Evolutionary conservation across 805 yeast species (phyloP).

Genomic region (Torulaspora indica): DNA sequence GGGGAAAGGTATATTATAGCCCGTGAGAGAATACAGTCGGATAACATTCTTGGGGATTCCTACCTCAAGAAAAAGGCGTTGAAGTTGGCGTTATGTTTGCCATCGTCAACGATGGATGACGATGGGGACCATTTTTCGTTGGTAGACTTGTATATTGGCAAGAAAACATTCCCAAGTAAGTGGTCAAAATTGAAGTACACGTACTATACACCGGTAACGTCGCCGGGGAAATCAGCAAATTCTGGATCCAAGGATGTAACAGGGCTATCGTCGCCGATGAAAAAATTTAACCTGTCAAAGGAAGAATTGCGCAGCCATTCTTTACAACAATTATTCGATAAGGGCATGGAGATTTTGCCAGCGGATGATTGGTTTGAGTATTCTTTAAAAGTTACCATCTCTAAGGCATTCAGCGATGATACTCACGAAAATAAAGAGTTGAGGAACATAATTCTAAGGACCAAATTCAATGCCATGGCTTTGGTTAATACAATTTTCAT

Average conservation of each 20-base stretch:
- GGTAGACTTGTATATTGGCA: conserved; percentile 44
- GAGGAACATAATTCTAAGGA: conserved; percentile 54
- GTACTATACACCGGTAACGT: conserved; percentile 38
- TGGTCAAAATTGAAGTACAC: conserved; percentile 55
- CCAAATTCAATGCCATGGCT: conserved; percentile 65
- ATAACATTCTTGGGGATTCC: conserved; percentile 24
- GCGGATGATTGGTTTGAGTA: conserved; percentile 59
- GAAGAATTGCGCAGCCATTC: conserved; percentile 53
- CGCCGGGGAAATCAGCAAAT: conserved; percentile 2
- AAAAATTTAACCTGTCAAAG: conserved; percentile 47
- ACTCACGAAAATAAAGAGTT: conserved; percentile 49
- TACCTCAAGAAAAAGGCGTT: conserved; percentile 44
- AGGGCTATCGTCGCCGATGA: conserved; percentile 34
- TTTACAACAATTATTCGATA: conserved; percentile 59
- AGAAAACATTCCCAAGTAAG: conserved; percentile 46
- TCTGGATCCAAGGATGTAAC: conserved; percentile 33
- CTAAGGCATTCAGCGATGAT: conserved; percentile 65
- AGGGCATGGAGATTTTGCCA: conserved; percentile 55
- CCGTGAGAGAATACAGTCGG: conserved; percentile 30
- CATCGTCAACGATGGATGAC: conserved; percentile 43
- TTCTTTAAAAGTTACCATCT: conserved; percentile 54
- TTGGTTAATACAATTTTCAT: conserved; percentile 54
- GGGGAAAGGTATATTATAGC: conserved; percentile 54
- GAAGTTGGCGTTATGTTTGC: conserved; percentile 51
- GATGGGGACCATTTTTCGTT: conserved; percentile 42